These are phyloP conservation scores for Lentinula aciculospora DNA, from an alignment of 768 basidiomycete species.

Conservation along the genomic window DNA sequence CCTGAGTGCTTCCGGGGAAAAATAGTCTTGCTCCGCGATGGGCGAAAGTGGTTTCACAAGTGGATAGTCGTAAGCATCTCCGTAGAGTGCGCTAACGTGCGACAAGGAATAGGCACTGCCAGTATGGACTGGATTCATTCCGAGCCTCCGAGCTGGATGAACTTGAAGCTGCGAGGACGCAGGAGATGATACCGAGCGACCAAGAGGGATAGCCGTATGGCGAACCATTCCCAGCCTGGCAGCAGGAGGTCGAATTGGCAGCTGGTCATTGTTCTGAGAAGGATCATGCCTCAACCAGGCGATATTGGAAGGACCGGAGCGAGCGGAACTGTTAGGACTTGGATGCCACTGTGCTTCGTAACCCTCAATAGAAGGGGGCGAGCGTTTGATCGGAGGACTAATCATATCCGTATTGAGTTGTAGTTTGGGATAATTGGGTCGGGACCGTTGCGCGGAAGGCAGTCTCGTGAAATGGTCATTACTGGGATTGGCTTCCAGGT, in stretches of 20 bases:
- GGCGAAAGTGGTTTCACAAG: conserved; percentile 54
- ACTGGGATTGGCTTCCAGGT: conserved; percentile 13
- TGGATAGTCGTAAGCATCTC: conserved; percentile 34
- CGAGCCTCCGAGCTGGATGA: conserved; percentile 17
- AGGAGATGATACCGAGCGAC: conserved; percentile 24
- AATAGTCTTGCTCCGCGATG: conserved; percentile 60
- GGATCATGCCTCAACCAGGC: conserved; percentile 27
- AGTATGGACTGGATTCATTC: conserved; percentile 17
- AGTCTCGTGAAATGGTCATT: not conserved
- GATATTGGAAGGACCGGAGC: conserved; percentile 28
- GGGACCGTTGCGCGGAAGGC: conserved; percentile 6
- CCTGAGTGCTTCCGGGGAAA: conserved; percentile 39
- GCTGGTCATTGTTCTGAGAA: not conserved
- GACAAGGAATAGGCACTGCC: conserved; percentile 37
- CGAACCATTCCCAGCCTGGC: conserved; percentile 1
- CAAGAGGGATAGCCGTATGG: conserved; percentile 14
- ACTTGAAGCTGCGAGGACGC: conserved; percentile 14
- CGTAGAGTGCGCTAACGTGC: conserved; percentile 33
- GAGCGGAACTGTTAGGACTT: conserved; percentile 23
- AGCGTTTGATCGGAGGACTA: conserved; percentile 24
- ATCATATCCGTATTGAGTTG: conserved; percentile 3
- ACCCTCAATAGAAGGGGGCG: conserved; percentile 23
- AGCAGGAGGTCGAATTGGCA: not conserved
- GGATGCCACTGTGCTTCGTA: conserved; percentile 4
- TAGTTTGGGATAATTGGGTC: conserved; percentile 1